Evolutionary conservation across 306 rosid genomes (phyloP), one percentile per base, ranked within the genome.

Genomic region (Prunus davidiana): DNA sequence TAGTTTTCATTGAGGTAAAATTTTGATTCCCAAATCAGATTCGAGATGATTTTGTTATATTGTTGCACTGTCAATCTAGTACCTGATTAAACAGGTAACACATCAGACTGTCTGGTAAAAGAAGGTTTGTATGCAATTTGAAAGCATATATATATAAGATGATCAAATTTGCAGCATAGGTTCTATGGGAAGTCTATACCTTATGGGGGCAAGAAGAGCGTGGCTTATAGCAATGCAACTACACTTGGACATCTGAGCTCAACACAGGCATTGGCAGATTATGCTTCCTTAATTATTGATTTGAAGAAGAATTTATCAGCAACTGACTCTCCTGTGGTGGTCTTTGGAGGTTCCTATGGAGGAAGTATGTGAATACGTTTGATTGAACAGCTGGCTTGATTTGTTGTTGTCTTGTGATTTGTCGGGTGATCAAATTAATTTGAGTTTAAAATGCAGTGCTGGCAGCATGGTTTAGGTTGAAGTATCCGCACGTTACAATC

Each of bases 281-380:
- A 94, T 69, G 97, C 97, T 0, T 80, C 89, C 63, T 87, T 94
- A 67, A 88, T 94, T 2, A 30, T 79, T 64, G 91, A 90, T 79
- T 72, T 94, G 43, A 90, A 94, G 87, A 83, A 79, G 28, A 94
- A 90, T 72, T 79, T 89, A 56, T 69, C 90, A 57, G 93, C 92
- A 22, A 46, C 38, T 9, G 84, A 93, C 7, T 89, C 92, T n/a
- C 93, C 98, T 24, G 96, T 91, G 60, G 91, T 91, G 25, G 93
- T 89, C 2, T 89, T 93, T 24, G 98, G 96, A 65, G 98, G 98
- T 65, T 93, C 98, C 79, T 93, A 93, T 19, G 97, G 98, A 70
- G 93, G 98, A 93, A 93, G 97, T 88, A 89, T 47, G 83, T 8
- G 22, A 12, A n/a, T 70, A 6, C 66, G 41, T n/a, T 54, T 72